Percentiles rank a stretch among this genome's conserved stretches.
These are phyloP conservation scores for Kluyveromyces sp. DNA, from an alignment of 1,139 yeast genomes.

Conservation along the genomic window DNA sequence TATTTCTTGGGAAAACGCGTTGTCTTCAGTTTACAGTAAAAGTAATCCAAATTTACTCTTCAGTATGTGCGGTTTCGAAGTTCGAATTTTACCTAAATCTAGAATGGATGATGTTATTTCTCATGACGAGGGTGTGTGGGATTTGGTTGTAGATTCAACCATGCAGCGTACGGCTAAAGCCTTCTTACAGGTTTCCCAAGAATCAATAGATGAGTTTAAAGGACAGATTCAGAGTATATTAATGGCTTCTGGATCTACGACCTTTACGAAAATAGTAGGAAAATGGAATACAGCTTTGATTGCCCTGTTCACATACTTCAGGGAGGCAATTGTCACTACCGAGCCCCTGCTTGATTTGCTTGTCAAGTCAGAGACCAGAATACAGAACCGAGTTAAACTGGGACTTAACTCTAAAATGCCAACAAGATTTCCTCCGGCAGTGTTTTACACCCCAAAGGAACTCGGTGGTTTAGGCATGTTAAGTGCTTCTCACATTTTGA, in stretches of 20 bases:
- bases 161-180: slow-evolving; percentile 91
- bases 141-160: slow-evolving; percentile 59
- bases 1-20: slow-evolving; percentile 73
- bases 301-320: slow-evolving; percentile 76
- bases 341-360: slow-evolving; percentile 69
- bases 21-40: slow-evolving; percentile 80
- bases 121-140: slow-evolving; percentile 85
- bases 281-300: slow-evolving; percentile 95
- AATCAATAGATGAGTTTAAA: slow-evolving; percentile 71
- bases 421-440: slow-evolving; percentile 96
- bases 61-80: slow-evolving; percentile 93
- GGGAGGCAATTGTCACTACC: slow-evolving; percentile 90
- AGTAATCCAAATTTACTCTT: slow-evolving; percentile 86
- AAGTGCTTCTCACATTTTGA: slow-evolving; percentile 90
- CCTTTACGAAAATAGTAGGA: slow-evolving; percentile 89
- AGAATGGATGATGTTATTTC: slow-evolving; percentile 48
- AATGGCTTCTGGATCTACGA: slow-evolving; percentile 93
- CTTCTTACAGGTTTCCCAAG: slow-evolving; percentile 72
- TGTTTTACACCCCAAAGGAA: slow-evolving; percentile 94
- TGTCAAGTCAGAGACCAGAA: slow-evolving; percentile 87
- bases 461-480: slow-evolving; percentile 97
- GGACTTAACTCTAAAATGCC: slow-evolving; percentile 99
- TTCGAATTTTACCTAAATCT: slow-evolving; percentile 72
- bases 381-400: slow-evolving; percentile 89
- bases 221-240: slow-evolving; percentile 82